phyloP scores from a whole-genome alignment of 192 early-diverging fungal species.

The Podila minutissima region DNA sequence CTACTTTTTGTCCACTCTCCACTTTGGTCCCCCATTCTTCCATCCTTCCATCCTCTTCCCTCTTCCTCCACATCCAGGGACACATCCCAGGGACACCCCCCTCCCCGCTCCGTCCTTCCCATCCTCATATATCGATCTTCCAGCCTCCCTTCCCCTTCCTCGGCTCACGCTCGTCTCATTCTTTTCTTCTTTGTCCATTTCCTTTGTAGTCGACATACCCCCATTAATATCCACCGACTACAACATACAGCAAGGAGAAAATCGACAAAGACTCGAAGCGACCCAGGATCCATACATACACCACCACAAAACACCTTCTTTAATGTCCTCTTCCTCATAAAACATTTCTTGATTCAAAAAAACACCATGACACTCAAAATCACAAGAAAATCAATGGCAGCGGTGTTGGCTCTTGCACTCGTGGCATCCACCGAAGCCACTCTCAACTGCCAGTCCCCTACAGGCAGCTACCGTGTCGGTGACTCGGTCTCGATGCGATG shows the following conservation, averaged over 20 bases:
- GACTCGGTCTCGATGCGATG: conserved; percentile 13
- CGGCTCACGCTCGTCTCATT: conserved; percentile 4
- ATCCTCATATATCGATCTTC: conserved; percentile 3
- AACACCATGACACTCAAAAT: conserved; percentile 5
- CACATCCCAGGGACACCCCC: not conserved
- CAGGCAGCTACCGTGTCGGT: conserved; percentile 15
- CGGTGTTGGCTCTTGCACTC: conserved; percentile 3
- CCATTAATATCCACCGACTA: not conserved
- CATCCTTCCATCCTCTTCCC: not conserved
- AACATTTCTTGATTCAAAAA: not conserved
- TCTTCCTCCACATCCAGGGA: not conserved
- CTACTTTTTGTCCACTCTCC: not conserved
- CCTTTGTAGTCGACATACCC: too few species aligned
- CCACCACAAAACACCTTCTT: not conserved
- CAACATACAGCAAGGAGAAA: too few species aligned
- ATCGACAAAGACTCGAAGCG: too few species aligned
- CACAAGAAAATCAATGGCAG: conserved; percentile 5
- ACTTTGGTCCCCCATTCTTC: not conserved
- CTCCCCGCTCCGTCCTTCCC: not conserved
- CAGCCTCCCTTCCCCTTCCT: conserved; percentile 2
- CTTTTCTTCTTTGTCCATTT: too few species aligned
- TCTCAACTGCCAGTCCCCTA: conserved; percentile 23
- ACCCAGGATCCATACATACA: too few species aligned
- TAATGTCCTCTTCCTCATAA: not conserved
- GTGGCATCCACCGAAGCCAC: conserved; percentile 4